phyloP scores from a whole-genome alignment of 148 eudicot genomes.

The Nepenthes gracilis region DNA sequence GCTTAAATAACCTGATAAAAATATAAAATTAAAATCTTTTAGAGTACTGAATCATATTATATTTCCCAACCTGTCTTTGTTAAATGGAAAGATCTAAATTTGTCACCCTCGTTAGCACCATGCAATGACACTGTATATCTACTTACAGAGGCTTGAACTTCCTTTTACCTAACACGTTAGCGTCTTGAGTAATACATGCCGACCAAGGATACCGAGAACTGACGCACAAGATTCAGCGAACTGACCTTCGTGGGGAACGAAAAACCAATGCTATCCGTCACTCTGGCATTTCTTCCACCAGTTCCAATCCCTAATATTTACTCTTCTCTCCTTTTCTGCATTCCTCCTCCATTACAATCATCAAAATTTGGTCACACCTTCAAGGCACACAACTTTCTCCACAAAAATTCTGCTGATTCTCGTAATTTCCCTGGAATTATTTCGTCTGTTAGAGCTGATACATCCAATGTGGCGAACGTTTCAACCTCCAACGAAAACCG shows the following conservation, averaged over 20 bases:
- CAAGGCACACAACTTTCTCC: not conserved
- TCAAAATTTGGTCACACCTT: not conserved
- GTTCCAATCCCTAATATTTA: not conserved
- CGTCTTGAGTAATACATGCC: too few species aligned
- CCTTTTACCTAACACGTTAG: too few species aligned
- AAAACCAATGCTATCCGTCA: slow-evolving; percentile 7
- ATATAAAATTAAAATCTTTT: too few species aligned
- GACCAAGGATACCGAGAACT: not conserved
- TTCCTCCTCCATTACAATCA: slow-evolving; percentile 5
- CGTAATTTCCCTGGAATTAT: slow-evolving; percentile 1
- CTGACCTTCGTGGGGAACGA: slow-evolving; percentile 6
- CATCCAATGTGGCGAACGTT: slow-evolving; percentile 1
- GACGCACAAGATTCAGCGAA: not conserved
- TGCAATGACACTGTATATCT: too few species aligned
- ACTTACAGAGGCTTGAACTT: too few species aligned
- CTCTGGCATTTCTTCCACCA: not conserved
- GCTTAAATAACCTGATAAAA: too few species aligned
- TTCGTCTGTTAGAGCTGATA: not conserved
- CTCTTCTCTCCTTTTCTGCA: slow-evolving; percentile 6
- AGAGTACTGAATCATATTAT: too few species aligned
- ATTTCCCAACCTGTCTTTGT: too few species aligned
- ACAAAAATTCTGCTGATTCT: not conserved
- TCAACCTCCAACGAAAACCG: slow-evolving; percentile 8
- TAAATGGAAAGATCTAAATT: too few species aligned
- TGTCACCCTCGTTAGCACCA: too few species aligned